Evolutionary conservation across 2,329 filamentous ascomycete species (phyloP).

Genomic region (Aaosphaeria arxii): DNA sequence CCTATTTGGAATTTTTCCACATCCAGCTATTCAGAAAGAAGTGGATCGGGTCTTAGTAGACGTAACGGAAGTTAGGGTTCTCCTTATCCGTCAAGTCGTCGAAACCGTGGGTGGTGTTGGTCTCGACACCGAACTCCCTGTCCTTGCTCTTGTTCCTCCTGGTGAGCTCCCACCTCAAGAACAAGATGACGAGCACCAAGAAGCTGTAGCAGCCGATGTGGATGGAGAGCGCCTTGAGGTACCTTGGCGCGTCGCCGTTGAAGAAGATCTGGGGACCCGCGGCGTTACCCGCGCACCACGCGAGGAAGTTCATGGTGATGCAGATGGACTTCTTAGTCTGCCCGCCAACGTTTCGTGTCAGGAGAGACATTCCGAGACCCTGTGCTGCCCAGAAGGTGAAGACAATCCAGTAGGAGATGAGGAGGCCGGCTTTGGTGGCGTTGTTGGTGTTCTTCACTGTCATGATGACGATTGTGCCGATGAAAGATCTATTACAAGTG

Average conservation of each 20-base stretch:
- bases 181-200: conserved; percentile 57
- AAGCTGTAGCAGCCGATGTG: conserved; percentile 67
- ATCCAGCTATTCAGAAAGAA: too few species aligned
- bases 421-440: conserved; percentile 61
- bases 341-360: conserved; percentile 67
- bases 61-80: conserved; percentile 60
- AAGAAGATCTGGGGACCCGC: conserved; percentile 50
- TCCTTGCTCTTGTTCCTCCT: conserved; percentile 60
- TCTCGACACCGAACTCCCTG: conserved; percentile 41
- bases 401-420: conserved; percentile 73
- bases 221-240: conserved; percentile 67
- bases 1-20: too few species aligned
- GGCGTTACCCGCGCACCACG: conserved; percentile 67
- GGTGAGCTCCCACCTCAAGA: conserved; percentile 57
- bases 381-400: conserved; percentile 76
- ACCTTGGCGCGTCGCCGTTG: conserved; percentile 58
- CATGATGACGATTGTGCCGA: conserved; percentile 71
- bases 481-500: conserved; percentile 54
- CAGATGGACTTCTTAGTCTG: conserved; percentile 71
- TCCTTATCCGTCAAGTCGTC: conserved; percentile 63
- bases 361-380: conserved; percentile 64
- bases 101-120: conserved; percentile 52
- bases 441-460: conserved; percentile 59
- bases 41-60: conserved; percentile 23
- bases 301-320: conserved; percentile 67